A percentile compares a stretch with the other conserved stretches of the same genome.
Evolutionary conservation across 2,329 filamentous ascomycete species (phyloP).

Genomic region (Fusarium pseudoanthophilum): DNA sequence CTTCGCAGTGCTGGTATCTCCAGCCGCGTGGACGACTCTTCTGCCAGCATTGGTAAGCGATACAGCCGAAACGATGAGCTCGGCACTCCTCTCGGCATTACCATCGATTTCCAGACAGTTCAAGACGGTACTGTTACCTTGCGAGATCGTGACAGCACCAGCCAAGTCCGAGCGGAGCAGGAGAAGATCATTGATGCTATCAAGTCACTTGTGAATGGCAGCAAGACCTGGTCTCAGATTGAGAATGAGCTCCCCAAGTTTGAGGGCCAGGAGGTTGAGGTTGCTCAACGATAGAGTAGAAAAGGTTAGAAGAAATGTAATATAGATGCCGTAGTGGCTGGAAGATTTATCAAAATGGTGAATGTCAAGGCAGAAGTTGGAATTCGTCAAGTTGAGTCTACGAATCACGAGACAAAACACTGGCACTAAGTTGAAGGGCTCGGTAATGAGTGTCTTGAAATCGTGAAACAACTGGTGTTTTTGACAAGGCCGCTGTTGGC

Average conservation of each 20-base stretch:
- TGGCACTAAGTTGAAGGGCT: background rate
- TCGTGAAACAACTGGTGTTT: background rate
- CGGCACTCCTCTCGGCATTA: slow-evolving; percentile 92
- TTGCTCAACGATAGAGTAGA: slow-evolving; percentile 49
- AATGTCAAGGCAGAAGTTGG: slow-evolving; percentile 17
- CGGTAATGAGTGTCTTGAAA: slow-evolving; percentile 15
- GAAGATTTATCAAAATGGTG: background rate
- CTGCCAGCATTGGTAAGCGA: slow-evolving; percentile 92
- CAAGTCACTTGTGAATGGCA: slow-evolving; percentile 61
- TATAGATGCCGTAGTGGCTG: slow-evolving; percentile 29
- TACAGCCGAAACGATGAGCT: slow-evolving; percentile 96
- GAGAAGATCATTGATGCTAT: slow-evolving; percentile 83
- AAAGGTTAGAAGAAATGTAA: slow-evolving; percentile 32
- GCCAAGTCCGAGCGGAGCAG: slow-evolving; percentile 86
- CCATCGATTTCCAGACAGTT: slow-evolving; percentile 94
- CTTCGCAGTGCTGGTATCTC: slow-evolving; percentile 82
- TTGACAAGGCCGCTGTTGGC: background rate
- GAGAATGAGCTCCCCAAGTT: slow-evolving; percentile 84
- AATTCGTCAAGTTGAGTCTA: slow-evolving; percentile 24
- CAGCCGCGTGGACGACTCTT: slow-evolving; percentile 88
- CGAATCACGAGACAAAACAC: slow-evolving; percentile 13
- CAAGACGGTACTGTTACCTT: slow-evolving; percentile 89
- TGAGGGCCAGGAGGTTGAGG: slow-evolving; percentile 75
- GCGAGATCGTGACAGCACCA: slow-evolving; percentile 88
- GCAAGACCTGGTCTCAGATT: slow-evolving; percentile 74